Evolutionary conservation across 2,329 filamentous ascomycete genomes (phyloP).

Genomic region (Coniochaeta sp.): DNA sequence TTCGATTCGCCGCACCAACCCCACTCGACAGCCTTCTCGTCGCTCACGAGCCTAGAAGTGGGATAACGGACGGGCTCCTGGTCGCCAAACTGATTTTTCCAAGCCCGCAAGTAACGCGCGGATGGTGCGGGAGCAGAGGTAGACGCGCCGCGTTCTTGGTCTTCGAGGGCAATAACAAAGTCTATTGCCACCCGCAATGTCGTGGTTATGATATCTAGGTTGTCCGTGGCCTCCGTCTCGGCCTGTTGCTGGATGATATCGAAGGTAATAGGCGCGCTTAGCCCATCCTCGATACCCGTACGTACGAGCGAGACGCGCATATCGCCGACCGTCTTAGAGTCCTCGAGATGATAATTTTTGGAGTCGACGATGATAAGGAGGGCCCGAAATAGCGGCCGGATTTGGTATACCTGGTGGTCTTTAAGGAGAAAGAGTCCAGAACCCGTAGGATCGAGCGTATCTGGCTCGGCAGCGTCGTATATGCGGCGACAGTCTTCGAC

Average conservation of each 20-base stretch:
- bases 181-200: constrained; percentile 4
- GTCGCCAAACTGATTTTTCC: neutral
- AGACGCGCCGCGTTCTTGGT: constrained; percentile 2
- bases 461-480: constrained; percentile 1
- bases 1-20: neutral
- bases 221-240: neutral
- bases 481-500: constrained; percentile 2
- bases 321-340: constrained; percentile 4
- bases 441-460: neutral
- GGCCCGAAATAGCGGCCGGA: constrained; percentile 3
- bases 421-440: neutral
- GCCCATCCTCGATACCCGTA: constrained; percentile 5
- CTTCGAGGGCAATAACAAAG: constrained; percentile 4
- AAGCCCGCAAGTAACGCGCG: neutral
- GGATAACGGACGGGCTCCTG: neutral
- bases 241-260: constrained; percentile 1
- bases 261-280: constrained; percentile 5
- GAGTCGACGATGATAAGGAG: constrained; percentile 4
- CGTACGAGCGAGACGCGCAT: constrained; percentile 5
- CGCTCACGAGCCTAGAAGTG: neutral
- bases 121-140: neutral
- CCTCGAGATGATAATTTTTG: constrained; percentile 1
- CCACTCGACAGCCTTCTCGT: constrained; percentile 4
- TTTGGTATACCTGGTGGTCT: constrained; percentile 2
- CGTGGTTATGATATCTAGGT: neutral